Base-by-base conservation (phyloP, 805 yeast species). In the Yamadazyma nakazawae region DNA sequence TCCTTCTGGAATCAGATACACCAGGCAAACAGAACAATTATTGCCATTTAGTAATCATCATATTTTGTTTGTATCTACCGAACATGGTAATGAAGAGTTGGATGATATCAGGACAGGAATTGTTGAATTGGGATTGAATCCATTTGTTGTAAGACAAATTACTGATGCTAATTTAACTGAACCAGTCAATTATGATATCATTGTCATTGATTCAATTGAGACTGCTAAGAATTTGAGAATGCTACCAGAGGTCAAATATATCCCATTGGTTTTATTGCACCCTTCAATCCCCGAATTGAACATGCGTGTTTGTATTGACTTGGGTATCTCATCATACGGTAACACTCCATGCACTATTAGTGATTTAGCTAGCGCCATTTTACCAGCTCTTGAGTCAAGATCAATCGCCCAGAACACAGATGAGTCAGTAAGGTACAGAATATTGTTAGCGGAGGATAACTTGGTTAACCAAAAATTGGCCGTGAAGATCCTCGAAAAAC, bases 251-350 rank as follows among this genome's bases (percentile, higher is more conserved):
- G 84, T 88, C 51, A 88, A 88, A 67, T 88, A 88, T 61, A 84
- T 86, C 54, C 96, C 96, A 12, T 74, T 88, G 57, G 96, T 88
- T 5, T 70, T 88, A 45, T 68, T 88, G 53, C 88, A 83, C 55
- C 89, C 86, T 36, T 80, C 85, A 43, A 79, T 85, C 34, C 89
- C 94, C 2, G 82, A 82, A 40, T 78, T 88, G 57, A 87, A 85
- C 57, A 83, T 88, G 82, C 80, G 88, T 64, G 76, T 83, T 37
- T 89, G 96, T 63, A 74, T 88, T 34, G 96, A 89, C 61, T 71
- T 88, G 52, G 96, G 96, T 57, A 88, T 88, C 46, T 84, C 92
- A 10, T 84, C 94, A 0, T 88, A 86, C 61, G 96, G 96, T 39
- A 88, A 87, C 61, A 85, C 94, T 1, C 96, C 96, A 18, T 88